phyloP scores from a whole-genome alignment of 352 stramenopile species.

The Peronospora tabacina region DNA sequence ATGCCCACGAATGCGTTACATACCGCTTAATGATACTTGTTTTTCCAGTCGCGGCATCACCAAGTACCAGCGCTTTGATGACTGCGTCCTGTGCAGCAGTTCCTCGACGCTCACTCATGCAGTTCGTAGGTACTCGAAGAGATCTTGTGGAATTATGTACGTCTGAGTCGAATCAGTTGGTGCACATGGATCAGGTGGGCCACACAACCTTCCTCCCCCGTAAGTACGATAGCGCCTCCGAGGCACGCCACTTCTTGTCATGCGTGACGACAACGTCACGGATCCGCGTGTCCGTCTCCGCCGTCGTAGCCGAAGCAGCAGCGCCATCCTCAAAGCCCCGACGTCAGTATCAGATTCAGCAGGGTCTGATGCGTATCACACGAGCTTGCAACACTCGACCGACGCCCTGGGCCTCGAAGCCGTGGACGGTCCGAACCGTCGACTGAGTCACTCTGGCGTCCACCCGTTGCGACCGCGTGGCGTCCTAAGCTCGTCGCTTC shows the following conservation, averaged over 20 bases:
- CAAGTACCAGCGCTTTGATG: slow-evolving; percentile 89
- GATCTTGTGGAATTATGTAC: neutral
- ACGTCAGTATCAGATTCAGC: slow-evolving; percentile 32
- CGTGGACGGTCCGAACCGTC: slow-evolving; percentile 17
- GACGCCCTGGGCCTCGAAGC: no score
- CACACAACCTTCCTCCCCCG: no score
- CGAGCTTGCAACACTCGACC: no score
- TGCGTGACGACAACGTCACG: slow-evolving; percentile 20
- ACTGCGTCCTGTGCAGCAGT: slow-evolving; percentile 80
- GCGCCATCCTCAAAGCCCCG: slow-evolving; percentile 81
- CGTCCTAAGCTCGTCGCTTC: slow-evolving; percentile 21
- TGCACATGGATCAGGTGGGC: no score
- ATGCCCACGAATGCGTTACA: no score
- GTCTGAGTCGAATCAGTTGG: no score
- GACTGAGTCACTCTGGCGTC: slow-evolving; percentile 29
- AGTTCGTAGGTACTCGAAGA: neutral
- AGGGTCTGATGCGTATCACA: neutral
- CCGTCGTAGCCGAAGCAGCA: slow-evolving; percentile 67
- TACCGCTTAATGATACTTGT: slow-evolving; percentile 91
- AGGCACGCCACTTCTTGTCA: neutral
- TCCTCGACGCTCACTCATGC: slow-evolving; percentile 60
- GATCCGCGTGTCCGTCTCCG: slow-evolving; percentile 18
- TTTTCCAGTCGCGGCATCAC: slow-evolving; percentile 87
- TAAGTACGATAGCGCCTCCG: no score
- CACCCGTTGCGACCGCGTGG: slow-evolving; percentile 19